Evolutionary conservation across 2,329 filamentous ascomycete species (phyloP), one percentile per base, ranked within the genome.

Genomic region (Cladosporium sp.): DNA sequence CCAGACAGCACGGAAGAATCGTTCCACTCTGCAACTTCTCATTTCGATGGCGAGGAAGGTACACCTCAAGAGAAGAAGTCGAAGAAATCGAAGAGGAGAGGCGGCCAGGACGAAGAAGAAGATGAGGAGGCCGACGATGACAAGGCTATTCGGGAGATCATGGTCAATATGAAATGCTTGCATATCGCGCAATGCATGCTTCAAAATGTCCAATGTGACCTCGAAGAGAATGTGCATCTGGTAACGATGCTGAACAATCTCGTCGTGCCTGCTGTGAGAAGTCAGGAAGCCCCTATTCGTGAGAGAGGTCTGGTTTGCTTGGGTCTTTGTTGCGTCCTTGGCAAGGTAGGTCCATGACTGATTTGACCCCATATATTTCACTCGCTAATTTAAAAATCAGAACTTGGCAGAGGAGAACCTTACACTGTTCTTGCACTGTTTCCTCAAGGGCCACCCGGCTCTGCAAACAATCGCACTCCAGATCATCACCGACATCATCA

Each of bases 131-230:
- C 77, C 49, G 81, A 84, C 53, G 82, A 84, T 63, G 79, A 80
- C 47, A 95, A 92, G 75, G 90, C 89, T 1, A 85, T 97, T 64
- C 87, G 85, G 63, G 91, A 97, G 74, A 94, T 97, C 69, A 86
- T 97, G 78, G 89, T 97, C 72, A 97, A 97, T 78, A 92, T 97
- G 84, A 97, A 97, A 76, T 97, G 94, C 73, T 81, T 99, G 61
- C 90, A 97, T 70, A 97, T 99, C 64, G 92, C 95, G 24, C 91
- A 97, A 73, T 97, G 91, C 78, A 96, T 97, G 89, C 82, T 99
- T 52, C 87, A 95, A 70, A 96, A 97, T 68, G 90, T 99, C 9
- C 83, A 89, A 54, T 90, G 91, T 60, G 89, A 89, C 67, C 79
- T 97, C 36, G 91, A 97, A 73, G 84, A 92, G 64, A 96, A 96